phyloP scores from a whole-genome alignment of 2,329 filamentous ascomycete species.

The Paraconiothyrium brasiliense region DNA sequence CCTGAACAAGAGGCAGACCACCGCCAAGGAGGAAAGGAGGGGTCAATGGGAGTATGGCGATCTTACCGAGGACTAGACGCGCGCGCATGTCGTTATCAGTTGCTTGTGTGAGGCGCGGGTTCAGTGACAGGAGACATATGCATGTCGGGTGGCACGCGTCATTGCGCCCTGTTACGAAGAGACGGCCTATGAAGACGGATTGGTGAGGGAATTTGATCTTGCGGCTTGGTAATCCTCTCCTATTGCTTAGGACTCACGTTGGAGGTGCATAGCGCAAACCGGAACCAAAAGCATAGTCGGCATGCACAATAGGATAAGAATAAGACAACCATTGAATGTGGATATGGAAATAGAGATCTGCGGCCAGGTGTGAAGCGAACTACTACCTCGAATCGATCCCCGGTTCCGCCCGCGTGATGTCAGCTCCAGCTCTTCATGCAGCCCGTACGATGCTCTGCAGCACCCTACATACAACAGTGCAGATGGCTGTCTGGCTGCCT shows the following conservation, averaged over 20 bases:
- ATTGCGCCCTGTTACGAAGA: slow-evolving; percentile 10
- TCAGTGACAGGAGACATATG: slow-evolving; percentile 5
- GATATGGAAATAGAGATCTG: slow-evolving; percentile 2
- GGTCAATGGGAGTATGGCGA: slow-evolving; percentile 99
- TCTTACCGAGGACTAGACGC: slow-evolving; percentile 71
- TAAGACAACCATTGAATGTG: neutral
- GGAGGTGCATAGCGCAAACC: slow-evolving; percentile 4
- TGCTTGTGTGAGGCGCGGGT: neutral
- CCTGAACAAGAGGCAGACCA: slow-evolving; percentile 75
- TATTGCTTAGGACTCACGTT: slow-evolving; percentile 4
- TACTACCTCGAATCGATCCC: neutral
- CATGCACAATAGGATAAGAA: neutral
- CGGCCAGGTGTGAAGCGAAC: neutral
- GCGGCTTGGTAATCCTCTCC: neutral
- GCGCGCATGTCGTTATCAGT: slow-evolving; percentile 11
- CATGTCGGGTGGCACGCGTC: slow-evolving; percentile 9
- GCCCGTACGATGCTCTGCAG: slow-evolving; percentile 3
- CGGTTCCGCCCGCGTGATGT: slow-evolving; percentile 11
- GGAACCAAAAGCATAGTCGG: slow-evolving; percentile 8
- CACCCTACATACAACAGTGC: neutral
- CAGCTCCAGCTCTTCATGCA: neutral
- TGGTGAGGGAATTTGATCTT: neutral
- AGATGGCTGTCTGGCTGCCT: neutral
- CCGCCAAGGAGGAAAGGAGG: slow-evolving; percentile 80
- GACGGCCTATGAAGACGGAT: neutral